Percentiles rank a stretch among this genome's conserved stretches.
These are phyloP conservation scores for Talaromyces stipitatus DNA, from an alignment of 495 filamentous ascomycete species.

Conservation along the genomic window DNA sequence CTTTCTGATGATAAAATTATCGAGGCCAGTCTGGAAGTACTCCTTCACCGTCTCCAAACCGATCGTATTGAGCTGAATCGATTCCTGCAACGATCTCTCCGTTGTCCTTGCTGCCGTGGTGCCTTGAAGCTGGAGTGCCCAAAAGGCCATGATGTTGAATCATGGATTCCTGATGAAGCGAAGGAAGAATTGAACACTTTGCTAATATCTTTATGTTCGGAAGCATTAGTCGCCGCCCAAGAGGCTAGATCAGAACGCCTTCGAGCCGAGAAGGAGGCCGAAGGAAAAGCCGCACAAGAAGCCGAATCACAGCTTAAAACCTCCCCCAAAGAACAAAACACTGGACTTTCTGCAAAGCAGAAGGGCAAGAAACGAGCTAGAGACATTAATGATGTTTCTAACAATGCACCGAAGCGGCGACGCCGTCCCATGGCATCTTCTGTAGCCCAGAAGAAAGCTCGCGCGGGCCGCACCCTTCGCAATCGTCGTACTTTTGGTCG, in stretches of 20 bases:
- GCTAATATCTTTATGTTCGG: not conserved
- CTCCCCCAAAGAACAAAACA: not conserved
- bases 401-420: not conserved
- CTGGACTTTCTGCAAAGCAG: not conserved
- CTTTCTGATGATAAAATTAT: slow-evolving; percentile 1
- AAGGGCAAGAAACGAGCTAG: slow-evolving; percentile 4
- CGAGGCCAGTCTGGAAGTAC: not conserved
- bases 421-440: not conserved
- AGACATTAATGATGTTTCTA: not conserved
- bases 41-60: not conserved
- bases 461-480: not conserved
- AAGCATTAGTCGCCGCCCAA: not conserved
- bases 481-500: not conserved
- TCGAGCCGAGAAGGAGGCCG: not conserved
- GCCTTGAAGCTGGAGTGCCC: not conserved
- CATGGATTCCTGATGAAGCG: not conserved
- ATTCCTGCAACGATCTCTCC: too few species aligned
- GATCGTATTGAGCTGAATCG: not conserved
- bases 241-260: not conserved
- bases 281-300: not conserved
- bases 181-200: not conserved
- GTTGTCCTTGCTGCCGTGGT: slow-evolving; percentile 5
- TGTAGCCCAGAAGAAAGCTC: not conserved
- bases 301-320: not conserved
- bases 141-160: not conserved